Evolutionary conservation across 345 rosid species (phyloP), one percentile per base, ranked within the genome.

Genomic region (Gossypium rotundifolium): DNA sequence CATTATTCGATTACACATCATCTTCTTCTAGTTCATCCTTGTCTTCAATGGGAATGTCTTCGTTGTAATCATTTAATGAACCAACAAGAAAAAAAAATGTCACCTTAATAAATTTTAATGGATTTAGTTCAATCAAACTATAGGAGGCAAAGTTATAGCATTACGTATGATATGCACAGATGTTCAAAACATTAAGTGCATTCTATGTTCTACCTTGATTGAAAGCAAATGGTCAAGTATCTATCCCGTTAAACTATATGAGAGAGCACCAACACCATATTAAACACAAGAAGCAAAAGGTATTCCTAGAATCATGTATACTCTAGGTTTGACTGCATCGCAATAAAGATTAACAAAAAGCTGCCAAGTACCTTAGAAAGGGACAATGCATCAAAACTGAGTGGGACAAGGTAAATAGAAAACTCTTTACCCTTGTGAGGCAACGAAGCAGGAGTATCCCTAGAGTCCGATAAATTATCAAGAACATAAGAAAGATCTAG

Each of bases 401-500:
- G 38, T 53, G 54, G 53, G n/a, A 75, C 22, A 60, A 13, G 17
- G 11, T 23, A 57, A 51, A 45, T 11, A 67, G 23, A 59, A 49
- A 52, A 42, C 3, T n/a, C 14, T 66, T 83, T 33, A 89, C 97
- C 93, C 72, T 52, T 78, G 16, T 78, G 80, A 87, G 75, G 73
- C 11, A 48, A 67, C 11, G 84, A 71, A 65, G 84, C 77, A 72
- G 79, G 77, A 77, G 58, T 72, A 33, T 48, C 82, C 61, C 80
- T 82, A 52, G 88, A 82, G 64, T 82, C 83, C 33, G 84, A 75
- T 70, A 78, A 73, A 72, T 77, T 63, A 81, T 91, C 93, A 76
- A 93, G 96, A 48, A 93, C 86, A 85, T 91, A 87, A 18, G 98
- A 90, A 61, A 93, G 94, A 72, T 84, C 98, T 74, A 95, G 86